These are phyloP conservation scores for Daldinia vernicosa DNA, from an alignment of 495 filamentous ascomycete species.

Conservation along the genomic window DNA sequence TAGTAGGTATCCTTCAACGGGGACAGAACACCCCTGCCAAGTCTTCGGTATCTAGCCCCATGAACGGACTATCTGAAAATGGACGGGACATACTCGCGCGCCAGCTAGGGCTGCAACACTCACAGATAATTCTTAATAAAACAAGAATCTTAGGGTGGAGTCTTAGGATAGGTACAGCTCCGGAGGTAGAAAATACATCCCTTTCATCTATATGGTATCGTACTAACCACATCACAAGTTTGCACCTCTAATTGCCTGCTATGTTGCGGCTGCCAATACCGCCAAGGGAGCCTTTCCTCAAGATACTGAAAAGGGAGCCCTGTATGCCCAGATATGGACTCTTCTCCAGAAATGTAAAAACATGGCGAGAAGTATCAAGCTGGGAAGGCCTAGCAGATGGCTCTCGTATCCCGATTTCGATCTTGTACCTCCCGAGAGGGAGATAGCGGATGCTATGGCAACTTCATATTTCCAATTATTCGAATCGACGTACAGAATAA, in stretches of 20 bases:
- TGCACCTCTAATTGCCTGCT: slow-evolving; percentile 30
- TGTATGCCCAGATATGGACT: slow-evolving; percentile 43
- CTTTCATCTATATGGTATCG: background rate
- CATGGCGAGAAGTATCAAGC: slow-evolving; percentile 43
- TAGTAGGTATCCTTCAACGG: slow-evolving; percentile 32
- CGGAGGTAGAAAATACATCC: slow-evolving; percentile 47
- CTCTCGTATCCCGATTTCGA: slow-evolving; percentile 34
- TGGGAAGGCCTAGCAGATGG: slow-evolving; percentile 42
- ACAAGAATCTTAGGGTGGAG: slow-evolving; percentile 55
- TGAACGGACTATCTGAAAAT: slow-evolving; percentile 29
- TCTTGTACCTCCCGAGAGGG: slow-evolving; percentile 52
- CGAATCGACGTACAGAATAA: slow-evolving; percentile 65
- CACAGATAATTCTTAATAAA: slow-evolving; percentile 48
- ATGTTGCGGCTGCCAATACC: slow-evolving; percentile 10
- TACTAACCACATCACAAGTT: slow-evolving; percentile 34
- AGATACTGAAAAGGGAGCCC: slow-evolving; percentile 32
- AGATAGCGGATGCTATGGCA: slow-evolving; percentile 61
- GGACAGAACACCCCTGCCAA: slow-evolving; percentile 29
- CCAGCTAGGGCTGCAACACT: slow-evolving; percentile 41
- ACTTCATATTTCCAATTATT: slow-evolving; percentile 64
- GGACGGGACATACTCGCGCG: slow-evolving; percentile 39
- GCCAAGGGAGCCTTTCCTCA: slow-evolving; percentile 14
- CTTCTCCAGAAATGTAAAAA: slow-evolving; percentile 50
- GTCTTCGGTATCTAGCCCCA: slow-evolving; percentile 25
- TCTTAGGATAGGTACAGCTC: slow-evolving; percentile 52